Percentiles rank a stretch among this genome's conserved stretches.
phyloP scores from a whole-genome alignment of 179 eudicot species.

The Camellia oleifera region DNA sequence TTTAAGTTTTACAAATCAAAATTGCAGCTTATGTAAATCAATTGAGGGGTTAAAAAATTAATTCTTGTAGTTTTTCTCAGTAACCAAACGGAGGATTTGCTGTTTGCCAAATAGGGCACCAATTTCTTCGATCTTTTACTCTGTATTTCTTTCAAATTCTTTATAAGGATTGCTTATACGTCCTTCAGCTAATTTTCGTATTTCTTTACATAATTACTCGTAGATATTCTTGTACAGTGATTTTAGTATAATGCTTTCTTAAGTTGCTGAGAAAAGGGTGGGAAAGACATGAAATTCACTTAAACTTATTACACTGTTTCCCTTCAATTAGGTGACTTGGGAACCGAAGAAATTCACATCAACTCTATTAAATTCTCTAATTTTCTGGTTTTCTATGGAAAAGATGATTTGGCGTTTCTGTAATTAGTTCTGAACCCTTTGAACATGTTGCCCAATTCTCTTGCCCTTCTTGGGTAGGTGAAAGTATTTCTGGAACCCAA shows the following conservation, averaged over 20 bases:
- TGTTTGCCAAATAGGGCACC: not conserved
- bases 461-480: no score
- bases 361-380: not conserved
- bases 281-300: not conserved
- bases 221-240: no score
- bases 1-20: not conserved
- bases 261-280: no score
- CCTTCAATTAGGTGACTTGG: no score
- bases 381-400: not conserved
- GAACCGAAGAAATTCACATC: not conserved
- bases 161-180: no score
- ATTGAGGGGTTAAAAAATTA: not conserved
- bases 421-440: not conserved
- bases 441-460: not conserved
- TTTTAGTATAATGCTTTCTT: no score
- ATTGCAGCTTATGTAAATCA: not conserved
- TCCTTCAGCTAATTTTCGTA: no score
- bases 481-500: no score
- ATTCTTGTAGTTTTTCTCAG: not conserved
- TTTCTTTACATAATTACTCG: no score
- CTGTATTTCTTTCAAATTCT: no score
- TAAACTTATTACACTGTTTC: no score
- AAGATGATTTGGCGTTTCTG: not conserved
- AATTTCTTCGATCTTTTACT: no score
- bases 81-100: not conserved